phyloP scores from a whole-genome alignment of 352 stramenopile species.

The Phytophthora vignae region DNA sequence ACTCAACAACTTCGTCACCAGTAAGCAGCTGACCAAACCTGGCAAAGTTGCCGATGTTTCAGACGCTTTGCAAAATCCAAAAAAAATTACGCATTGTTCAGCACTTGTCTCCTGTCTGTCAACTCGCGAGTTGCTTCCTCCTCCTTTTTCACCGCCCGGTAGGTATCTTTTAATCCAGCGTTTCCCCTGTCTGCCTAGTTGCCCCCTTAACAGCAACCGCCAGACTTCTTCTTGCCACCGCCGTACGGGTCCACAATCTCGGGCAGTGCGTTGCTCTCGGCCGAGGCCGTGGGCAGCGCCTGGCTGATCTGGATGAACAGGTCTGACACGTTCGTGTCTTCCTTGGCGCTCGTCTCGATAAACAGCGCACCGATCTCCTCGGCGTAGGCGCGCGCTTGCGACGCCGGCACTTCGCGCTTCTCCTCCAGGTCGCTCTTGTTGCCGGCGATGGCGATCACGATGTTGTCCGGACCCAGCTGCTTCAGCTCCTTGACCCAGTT shows the following conservation, averaged over 20 bases:
- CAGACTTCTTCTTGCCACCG: slow-evolving; percentile 83
- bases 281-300: slow-evolving; percentile 71
- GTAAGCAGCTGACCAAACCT: neutral
- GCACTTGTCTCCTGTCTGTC: slow-evolving; percentile 20
- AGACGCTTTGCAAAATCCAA: slow-evolving; percentile 37
- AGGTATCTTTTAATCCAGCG: slow-evolving; percentile 9
- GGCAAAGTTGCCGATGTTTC: neutral
- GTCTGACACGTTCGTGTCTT: slow-evolving; percentile 93
- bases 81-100: slow-evolving; percentile 48
- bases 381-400: slow-evolving; percentile 89
- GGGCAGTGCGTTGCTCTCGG: slow-evolving; percentile 83
- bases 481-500: slow-evolving; percentile 96
- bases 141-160: neutral
- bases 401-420: slow-evolving; percentile 89
- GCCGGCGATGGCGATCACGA: slow-evolving; percentile 96
- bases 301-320: slow-evolving; percentile 94
- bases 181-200: slow-evolving; percentile 7
- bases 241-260: slow-evolving; percentile 90
- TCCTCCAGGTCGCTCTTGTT: slow-evolving; percentile 95
- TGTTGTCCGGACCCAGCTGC: slow-evolving; percentile 92
- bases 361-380: slow-evolving; percentile 94
- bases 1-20: neutral
- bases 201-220: slow-evolving; percentile 76
- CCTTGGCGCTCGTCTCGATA: slow-evolving; percentile 95
- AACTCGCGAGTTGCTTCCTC: slow-evolving; percentile 23